phyloP scores from a whole-genome alignment of 225 moss, liverwort and hornwort species.

The Physcomitrium patens region DNA sequence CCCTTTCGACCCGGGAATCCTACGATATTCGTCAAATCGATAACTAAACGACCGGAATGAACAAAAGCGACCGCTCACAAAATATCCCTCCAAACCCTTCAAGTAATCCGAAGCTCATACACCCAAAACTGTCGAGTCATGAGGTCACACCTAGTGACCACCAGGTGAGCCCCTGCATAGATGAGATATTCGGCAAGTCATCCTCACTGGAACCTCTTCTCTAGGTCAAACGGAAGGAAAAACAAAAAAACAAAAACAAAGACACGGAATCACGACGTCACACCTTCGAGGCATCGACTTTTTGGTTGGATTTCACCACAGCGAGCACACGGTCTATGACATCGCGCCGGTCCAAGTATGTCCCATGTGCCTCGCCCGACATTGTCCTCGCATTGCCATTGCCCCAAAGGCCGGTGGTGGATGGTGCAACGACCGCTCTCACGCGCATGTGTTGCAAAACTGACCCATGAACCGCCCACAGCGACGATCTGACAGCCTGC shows the following conservation, averaged over 20 bases:
- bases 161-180: too few relatives aligned
- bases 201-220: not conserved
- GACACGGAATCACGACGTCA: not conserved
- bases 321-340: slow-evolving; percentile 77
- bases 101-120: not conserved
- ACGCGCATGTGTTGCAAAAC: slow-evolving; percentile 66
- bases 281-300: slow-evolving; percentile 86
- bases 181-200: not conserved
- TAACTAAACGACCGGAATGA: not conserved
- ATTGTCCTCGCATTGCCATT: slow-evolving; percentile 35
- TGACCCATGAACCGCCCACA: slow-evolving; percentile 56
- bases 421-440: slow-evolving; percentile 21
- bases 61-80: not conserved
- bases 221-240: too few relatives aligned
- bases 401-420: slow-evolving; percentile 17
- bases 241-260: not conserved
- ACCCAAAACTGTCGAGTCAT: not conserved
- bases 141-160: too few relatives aligned
- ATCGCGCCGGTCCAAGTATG: slow-evolving; percentile 69
- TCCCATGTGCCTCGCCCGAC: slow-evolving; percentile 69
- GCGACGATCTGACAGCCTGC: slow-evolving; percentile 45
- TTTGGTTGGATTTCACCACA: slow-evolving; percentile 74
- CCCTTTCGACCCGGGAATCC: not conserved
- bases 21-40: not conserved
- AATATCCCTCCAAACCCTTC: not conserved